phyloP scores from a whole-genome alignment of 2,329 filamentous ascomycete species.

The Dendrostoma leiphaemia region DNA sequence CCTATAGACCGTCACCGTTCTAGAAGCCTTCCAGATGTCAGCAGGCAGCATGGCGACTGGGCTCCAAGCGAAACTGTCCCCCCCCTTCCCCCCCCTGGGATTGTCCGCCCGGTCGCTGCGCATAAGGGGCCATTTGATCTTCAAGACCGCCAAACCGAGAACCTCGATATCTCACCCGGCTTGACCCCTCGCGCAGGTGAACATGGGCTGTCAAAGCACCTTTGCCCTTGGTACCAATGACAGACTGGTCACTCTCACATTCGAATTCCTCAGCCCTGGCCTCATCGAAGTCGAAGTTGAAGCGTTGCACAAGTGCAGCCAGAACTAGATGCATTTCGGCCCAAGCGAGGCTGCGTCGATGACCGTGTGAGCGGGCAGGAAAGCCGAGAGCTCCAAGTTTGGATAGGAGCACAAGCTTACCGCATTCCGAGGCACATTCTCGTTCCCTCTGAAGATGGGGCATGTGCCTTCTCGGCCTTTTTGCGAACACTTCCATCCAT shows the following conservation, averaged over 20 bases:
- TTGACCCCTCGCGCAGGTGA: background rate
- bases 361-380: background rate
- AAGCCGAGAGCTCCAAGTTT: too few relatives aligned
- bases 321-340: constrained; percentile 24
- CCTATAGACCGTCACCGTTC: too few relatives aligned
- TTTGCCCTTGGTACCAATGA: background rate
- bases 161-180: too few relatives aligned
- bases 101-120: too few relatives aligned
- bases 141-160: too few relatives aligned
- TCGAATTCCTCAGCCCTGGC: background rate
- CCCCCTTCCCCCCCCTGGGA: too few relatives aligned
- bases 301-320: constrained; percentile 22
- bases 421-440: constrained; percentile 25
- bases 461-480: constrained; percentile 23
- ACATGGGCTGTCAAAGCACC: background rate
- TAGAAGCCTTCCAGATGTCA: too few relatives aligned
- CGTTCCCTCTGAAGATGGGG: constrained; percentile 20
- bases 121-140: too few relatives aligned
- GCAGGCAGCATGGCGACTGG: too few relatives aligned
- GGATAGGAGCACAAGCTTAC: background rate
- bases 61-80: too few relatives aligned
- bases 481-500: background rate
- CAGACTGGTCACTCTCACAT: background rate
- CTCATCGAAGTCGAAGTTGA: constrained; percentile 20
- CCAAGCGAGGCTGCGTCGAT: constrained; percentile 18